Conservation (phyloP, 140 eudicot species). For the Stevia rebaudiana region DNA sequence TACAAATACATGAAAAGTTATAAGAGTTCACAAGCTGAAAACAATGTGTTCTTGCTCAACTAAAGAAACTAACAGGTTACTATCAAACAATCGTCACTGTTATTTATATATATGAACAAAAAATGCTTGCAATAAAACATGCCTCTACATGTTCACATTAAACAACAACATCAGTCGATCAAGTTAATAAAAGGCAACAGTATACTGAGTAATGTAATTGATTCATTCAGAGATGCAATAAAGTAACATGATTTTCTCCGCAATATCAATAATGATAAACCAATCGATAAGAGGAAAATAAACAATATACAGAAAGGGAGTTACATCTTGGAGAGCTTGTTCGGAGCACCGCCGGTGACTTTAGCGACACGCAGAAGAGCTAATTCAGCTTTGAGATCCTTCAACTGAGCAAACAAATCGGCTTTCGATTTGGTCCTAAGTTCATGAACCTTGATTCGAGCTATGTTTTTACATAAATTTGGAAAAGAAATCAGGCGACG, state of each 20-base stretch:
- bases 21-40: neutral
- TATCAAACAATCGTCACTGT: neutral
- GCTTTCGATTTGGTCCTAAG: conserved; percentile 49
- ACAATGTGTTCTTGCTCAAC: neutral
- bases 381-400: conserved; percentile 63
- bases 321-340: conserved; percentile 72
- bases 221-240: neutral
- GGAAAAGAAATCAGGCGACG: neutral
- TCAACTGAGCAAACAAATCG: conserved; percentile 50
- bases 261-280: neutral
- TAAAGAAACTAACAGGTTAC: neutral
- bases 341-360: conserved; percentile 77
- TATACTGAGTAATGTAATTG: neutral
- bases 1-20: neutral
- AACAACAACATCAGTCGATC: neutral
- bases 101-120: neutral
- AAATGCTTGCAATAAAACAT: neutral
- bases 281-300: neutral
- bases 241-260: neutral
- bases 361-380: conserved; percentile 72
- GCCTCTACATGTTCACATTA: neutral
- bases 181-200: neutral
- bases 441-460: conserved; percentile 67
- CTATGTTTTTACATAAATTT: conserved; percentile 12
- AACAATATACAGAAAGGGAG: neutral